These are phyloP conservation scores for Heimioporus sp. DNA, from an alignment of 768 basidiomycete genomes.

Conservation along the genomic window DNA sequence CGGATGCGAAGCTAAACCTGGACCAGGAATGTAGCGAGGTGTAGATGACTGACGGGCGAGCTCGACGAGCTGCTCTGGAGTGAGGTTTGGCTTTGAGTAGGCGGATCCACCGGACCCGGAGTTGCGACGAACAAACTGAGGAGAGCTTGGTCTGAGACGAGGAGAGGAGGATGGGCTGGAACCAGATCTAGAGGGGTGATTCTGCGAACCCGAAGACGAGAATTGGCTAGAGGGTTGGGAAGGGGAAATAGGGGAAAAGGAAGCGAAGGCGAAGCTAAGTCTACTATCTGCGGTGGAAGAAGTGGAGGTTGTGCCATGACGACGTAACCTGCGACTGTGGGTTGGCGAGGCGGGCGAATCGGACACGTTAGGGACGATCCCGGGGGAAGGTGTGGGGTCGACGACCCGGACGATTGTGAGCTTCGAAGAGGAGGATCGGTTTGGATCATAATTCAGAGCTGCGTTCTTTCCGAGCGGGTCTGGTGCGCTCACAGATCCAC, in stretches of 20 bases:
- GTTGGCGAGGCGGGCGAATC: conserved; percentile 25
- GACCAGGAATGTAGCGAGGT: conserved; percentile 29
- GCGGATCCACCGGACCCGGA: conserved; percentile 34
- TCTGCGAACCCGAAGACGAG: conserved; percentile 27
- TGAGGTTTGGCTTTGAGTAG: conserved; percentile 48
- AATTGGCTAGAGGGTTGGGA: conserved; percentile 18
- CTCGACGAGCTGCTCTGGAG: conserved; percentile 73
- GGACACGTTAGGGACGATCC: conserved; percentile 19
- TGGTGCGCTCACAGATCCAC: conserved; percentile 65
- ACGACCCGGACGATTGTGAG: conserved; percentile 75
- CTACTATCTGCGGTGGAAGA: conserved; percentile 32
- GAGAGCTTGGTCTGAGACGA: conserved; percentile 49
- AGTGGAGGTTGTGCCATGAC: conserved; percentile 29
- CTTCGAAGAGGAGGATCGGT: conserved; percentile 55
- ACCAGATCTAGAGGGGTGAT: conserved; percentile 29
- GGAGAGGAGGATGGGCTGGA: conserved; percentile 40
- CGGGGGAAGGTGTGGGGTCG: conserved; percentile 29
- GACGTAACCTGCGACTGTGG: conserved; percentile 32
- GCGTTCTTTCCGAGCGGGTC: conserved; percentile 67
- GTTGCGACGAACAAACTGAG: conserved; percentile 30
- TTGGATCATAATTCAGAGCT: conserved; percentile 49
- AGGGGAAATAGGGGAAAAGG: conserved; percentile 43
- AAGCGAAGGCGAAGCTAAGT: conserved; percentile 65
- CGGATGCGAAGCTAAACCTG: neutral
- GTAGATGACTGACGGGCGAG: conserved; percentile 63